Evolutionary conservation across 129 eudicot genomes (phyloP).

Genomic region (Centrapalus pauciflorus): DNA sequence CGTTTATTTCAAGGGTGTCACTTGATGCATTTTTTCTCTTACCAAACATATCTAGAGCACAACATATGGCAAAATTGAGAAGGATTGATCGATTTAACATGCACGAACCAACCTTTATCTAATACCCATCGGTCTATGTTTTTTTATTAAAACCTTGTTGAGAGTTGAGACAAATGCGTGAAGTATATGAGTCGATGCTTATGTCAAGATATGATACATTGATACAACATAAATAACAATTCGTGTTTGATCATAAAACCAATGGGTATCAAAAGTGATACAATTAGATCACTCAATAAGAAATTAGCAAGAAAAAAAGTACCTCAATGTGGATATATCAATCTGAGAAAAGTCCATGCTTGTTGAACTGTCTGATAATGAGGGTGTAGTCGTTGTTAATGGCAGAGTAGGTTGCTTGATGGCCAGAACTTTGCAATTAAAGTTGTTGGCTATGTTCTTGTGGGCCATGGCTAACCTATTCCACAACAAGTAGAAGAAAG

Average conservation of each 20-base stretch:
- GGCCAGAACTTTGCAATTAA: constrained; percentile 79
- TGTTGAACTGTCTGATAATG: constrained; percentile 47
- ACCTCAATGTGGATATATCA: constrained; percentile 73
- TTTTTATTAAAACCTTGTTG: too few relatives aligned
- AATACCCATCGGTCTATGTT: too few relatives aligned
- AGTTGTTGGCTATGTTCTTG: constrained; percentile 42
- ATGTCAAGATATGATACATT: background rate
- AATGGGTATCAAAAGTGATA: background rate
- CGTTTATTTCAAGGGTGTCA: background rate
- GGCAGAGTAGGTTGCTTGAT: constrained; percentile 69
- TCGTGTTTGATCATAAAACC: background rate
- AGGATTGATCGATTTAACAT: background rate
- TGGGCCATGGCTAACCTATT: constrained; percentile 69
- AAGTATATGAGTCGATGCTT: background rate
- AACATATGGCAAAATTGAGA: too few relatives aligned
- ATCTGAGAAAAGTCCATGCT: constrained; percentile 92
- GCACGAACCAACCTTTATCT: too few relatives aligned
- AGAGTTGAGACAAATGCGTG: background rate
- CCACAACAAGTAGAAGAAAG: constrained; percentile 10
- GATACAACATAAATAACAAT: background rate
- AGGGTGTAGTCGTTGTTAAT: constrained; percentile 36
- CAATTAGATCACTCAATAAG: background rate
- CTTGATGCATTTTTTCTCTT: background rate
- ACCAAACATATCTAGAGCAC: background rate
- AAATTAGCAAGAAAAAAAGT: constrained; percentile 13